Conservation (phyloP, 768 basidiomycete genomes). For the Phaeolepiota aurea region DNA sequence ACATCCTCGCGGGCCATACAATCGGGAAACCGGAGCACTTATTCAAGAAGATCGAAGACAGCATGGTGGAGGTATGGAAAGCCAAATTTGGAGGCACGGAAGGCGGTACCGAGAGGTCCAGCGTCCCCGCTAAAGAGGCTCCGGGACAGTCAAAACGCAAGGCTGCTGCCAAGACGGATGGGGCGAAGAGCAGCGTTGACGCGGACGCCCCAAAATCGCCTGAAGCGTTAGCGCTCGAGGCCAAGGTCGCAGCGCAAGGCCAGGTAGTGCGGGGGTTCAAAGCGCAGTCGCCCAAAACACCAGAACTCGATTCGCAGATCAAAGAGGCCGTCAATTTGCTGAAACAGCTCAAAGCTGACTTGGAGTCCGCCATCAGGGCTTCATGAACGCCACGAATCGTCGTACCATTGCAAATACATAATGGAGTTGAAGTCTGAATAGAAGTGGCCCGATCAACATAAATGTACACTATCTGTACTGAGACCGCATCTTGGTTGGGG, state of each 20-base stretch:
- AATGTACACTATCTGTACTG: too few species aligned
- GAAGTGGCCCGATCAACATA: not conserved
- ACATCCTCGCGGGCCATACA: constrained; percentile 80
- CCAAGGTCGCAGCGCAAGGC: constrained; percentile 70
- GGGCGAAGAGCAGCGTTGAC: constrained; percentile 36
- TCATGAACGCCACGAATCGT: constrained; percentile 1
- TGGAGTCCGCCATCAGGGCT: constrained; percentile 21
- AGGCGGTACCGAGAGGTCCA: constrained; percentile 24
- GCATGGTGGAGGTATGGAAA: constrained; percentile 78
- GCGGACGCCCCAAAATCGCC: constrained; percentile 57
- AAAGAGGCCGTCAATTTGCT: constrained; percentile 52
- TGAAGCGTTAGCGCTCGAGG: constrained; percentile 66
- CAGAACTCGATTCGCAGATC: constrained; percentile 55
- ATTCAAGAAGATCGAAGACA: constrained; percentile 92
- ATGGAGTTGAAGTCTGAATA: not conserved
- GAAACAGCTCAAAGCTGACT: constrained; percentile 56
- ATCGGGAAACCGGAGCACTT: constrained; percentile 84
- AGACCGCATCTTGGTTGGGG: too few species aligned
- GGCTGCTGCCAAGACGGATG: constrained; percentile 33
- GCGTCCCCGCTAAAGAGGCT: constrained; percentile 32
- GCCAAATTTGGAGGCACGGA: constrained; percentile 67
- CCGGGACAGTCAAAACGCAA: constrained; percentile 52
- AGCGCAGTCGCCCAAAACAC: constrained; percentile 46
- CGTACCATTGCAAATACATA: not conserved
- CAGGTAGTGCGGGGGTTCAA: constrained; percentile 67